These are phyloP conservation scores for Fonsecaea nubica DNA, from an alignment of 2,329 filamentous ascomycete genomes.

Conservation along the genomic window DNA sequence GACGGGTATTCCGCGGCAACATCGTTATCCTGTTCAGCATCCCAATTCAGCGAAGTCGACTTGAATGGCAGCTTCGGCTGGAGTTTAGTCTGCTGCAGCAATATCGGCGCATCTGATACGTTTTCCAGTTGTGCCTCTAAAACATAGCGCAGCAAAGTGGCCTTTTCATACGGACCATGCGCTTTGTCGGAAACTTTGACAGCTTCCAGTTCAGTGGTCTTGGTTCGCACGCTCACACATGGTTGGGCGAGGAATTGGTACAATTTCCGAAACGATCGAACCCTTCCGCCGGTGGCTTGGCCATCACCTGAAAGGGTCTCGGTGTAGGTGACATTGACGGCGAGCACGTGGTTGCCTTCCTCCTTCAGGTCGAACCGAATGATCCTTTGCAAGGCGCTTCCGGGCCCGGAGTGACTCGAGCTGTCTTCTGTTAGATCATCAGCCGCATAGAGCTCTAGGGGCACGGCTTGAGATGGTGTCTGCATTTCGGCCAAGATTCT, in stretches of 20 bases:
- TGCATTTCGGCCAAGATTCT: conserved; percentile 93
- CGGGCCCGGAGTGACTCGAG: conserved; percentile 47
- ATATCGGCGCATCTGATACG: conserved; percentile 80
- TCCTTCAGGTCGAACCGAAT: conserved; percentile 89
- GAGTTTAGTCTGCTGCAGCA: conserved; percentile 64
- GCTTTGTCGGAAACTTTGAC: conserved; percentile 54
- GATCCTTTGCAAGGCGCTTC: conserved; percentile 77
- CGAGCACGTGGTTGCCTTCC: conserved; percentile 90
- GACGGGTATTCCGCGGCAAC: conserved; percentile 51
- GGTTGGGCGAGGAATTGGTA: conserved; percentile 97
- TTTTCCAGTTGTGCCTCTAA: conserved; percentile 97
- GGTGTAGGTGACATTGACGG: conserved; percentile 92
- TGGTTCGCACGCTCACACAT: conserved; percentile 87
- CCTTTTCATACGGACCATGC: conserved; percentile 53
- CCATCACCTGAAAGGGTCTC: conserved; percentile 67
- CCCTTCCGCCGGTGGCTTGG: conserved; percentile 64
- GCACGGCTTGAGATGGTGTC: conserved; percentile 76
- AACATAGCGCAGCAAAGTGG: conserved; percentile 64
- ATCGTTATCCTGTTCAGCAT: conserved; percentile 45
- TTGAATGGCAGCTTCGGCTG: conserved; percentile 49
- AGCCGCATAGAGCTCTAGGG: conserved; percentile 60
- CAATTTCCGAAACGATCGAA: conserved; percentile 88
- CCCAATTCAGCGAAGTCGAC: conserved; percentile 63
- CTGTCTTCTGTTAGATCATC: conserved; percentile 25
- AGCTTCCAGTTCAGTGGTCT: conserved; percentile 70